Evolutionary conservation across 345 rosid species (phyloP), one percentile per base, ranked within the genome.

Genomic region (Aquilaria malaccensis): DNA sequence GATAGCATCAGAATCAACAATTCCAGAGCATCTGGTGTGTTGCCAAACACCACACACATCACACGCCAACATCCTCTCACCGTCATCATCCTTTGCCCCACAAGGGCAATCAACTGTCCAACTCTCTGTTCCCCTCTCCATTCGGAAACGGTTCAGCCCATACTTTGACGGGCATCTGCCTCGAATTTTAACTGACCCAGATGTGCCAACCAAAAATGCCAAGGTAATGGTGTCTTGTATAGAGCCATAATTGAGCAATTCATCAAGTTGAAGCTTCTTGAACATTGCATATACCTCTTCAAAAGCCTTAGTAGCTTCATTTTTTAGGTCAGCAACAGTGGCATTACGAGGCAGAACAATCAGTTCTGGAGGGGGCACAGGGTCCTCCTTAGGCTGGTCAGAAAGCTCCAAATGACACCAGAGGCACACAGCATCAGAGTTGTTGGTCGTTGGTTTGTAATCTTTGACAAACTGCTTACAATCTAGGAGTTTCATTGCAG

Each of bases 21-120:
- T 84, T 61, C 91, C 95, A 32, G 77, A 80, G 63, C 96, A 89
- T 64, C 87, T 74, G 9, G 87, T 84, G 55, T 86, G 94, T 68
- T 80, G 86, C 94, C 96, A 89, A 45, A 84, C 82, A 52, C 87
- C 72, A 41, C 89, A 89, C 22, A 11, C 37, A 63, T 89, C 91
- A 69, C 94, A 89, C 0, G 85, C 89, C 70, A 85, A 58, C 91
- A 88, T 88, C 56, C 79, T 80, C 72, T 88, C 90, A 15, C 90
- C 90, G 50, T 87, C 94, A 61, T 87, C 90, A 60, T 88, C 93
- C 69, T 72, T 82, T 1, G 93, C 74, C 4, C 94, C 89, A 52
- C 94, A 86, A 7, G 50, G 58, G 65, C 96, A 89, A 58, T 86
- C 86, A 56, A 86, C 88, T 1, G 65, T 77, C 94, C 87, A 89